phyloP scores from a whole-genome alignment of 345 rosid genomes.

The Populus pruinosa region DNA sequence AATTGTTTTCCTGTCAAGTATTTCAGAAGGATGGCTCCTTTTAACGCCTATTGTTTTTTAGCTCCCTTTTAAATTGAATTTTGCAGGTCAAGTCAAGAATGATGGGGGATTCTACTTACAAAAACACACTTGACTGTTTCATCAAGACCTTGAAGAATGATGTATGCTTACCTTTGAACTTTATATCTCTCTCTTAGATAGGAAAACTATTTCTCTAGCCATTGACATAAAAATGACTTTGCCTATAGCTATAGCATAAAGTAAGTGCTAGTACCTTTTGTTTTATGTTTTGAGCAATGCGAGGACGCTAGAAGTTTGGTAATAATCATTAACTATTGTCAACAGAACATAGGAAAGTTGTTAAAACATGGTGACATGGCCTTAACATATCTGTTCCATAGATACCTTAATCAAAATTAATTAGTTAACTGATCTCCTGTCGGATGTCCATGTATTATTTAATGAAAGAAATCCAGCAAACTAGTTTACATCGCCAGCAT shows the following conservation, averaged over 20 bases:
- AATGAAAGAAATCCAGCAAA: not conserved
- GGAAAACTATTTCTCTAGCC: not conserved
- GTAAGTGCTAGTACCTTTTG: not conserved
- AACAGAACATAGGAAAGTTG: not conserved
- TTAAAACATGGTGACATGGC: not conserved
- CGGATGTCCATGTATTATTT: not conserved
- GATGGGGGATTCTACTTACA: slow-evolving; percentile 97
- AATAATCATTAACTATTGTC: not conserved
- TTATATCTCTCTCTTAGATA: not conserved
- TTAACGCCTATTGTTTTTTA: not conserved
- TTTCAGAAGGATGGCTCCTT: not conserved
- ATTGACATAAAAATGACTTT: not conserved
- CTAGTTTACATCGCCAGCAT: not conserved
- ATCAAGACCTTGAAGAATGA: slow-evolving; percentile 80
- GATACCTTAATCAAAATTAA: not conserved
- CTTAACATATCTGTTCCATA: not conserved
- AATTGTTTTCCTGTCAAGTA: not conserved
- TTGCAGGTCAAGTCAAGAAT: slow-evolving; percentile 94
- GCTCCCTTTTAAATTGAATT: not conserved
- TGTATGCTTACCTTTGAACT: slow-evolving; percentile 34
- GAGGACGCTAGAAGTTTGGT: not conserved
- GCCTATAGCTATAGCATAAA: not conserved
- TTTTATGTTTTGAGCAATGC: not conserved
- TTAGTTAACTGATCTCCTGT: not conserved
- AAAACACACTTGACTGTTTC: slow-evolving; percentile 86